These are phyloP conservation scores for Trichocladium antarcticum DNA, from an alignment of 495 filamentous ascomycete genomes.

Conservation along the genomic window DNA sequence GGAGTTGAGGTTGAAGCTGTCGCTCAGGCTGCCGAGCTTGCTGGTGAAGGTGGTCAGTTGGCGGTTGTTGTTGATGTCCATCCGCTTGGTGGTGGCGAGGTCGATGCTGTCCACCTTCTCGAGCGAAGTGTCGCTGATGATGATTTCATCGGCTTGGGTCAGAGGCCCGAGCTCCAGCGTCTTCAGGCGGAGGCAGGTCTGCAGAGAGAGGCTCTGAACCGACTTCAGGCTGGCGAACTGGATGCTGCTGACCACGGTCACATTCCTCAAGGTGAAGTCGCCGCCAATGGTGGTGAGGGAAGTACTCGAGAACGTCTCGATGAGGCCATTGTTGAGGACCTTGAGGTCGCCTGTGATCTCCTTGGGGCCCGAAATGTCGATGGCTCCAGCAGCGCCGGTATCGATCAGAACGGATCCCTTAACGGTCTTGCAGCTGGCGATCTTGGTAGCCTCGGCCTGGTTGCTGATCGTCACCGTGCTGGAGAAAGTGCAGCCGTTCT, in stretches of 20 bases:
- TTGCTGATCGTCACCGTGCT: slow-evolving; percentile 47
- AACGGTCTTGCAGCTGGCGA: slow-evolving; percentile 56
- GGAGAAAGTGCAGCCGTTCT: slow-evolving; percentile 33
- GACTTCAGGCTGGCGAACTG: slow-evolving; percentile 49
- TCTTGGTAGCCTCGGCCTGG: slow-evolving; percentile 57
- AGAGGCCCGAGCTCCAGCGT: slow-evolving; percentile 53
- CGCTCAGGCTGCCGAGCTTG: slow-evolving; percentile 56
- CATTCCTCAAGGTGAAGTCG: slow-evolving; percentile 52
- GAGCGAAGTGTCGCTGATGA: slow-evolving; percentile 76
- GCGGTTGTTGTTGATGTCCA: slow-evolving; percentile 76
- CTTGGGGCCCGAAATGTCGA: slow-evolving; percentile 46
- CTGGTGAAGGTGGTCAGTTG: slow-evolving; percentile 58
- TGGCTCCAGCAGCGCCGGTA: slow-evolving; percentile 36
- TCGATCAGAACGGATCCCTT: slow-evolving; percentile 60
- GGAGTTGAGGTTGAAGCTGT: slow-evolving; percentile 53
- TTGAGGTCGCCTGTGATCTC: slow-evolving; percentile 60
- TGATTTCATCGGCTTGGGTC: slow-evolving; percentile 50
- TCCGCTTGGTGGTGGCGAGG: slow-evolving; percentile 46
- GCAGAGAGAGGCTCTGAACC: slow-evolving; percentile 57
- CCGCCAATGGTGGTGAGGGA: slow-evolving; percentile 42
- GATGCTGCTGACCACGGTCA: slow-evolving; percentile 55
- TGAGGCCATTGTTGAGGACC: slow-evolving; percentile 41
- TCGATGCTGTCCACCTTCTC: slow-evolving; percentile 65
- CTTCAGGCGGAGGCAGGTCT: slow-evolving; percentile 60
- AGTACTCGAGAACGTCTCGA: slow-evolving; percentile 41